Evolutionary conservation across 2,329 filamentous ascomycete genomes (phyloP).

Genomic region (Ustilaginoidea virens): DNA sequence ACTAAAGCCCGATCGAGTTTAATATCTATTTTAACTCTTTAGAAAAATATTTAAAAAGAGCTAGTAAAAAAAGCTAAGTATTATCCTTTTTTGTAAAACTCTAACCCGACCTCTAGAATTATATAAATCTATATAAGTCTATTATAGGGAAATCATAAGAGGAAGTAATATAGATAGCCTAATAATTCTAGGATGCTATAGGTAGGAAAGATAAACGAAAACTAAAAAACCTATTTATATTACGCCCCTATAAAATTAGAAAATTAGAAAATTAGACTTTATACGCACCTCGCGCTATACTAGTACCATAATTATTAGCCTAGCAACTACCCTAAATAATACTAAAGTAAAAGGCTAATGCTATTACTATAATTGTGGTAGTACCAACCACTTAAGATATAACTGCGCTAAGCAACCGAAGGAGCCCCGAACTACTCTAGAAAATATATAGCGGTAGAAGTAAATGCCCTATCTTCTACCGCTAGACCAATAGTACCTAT

Average conservation of each 20-base stretch:
- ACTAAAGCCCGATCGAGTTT: conserved; percentile 1
- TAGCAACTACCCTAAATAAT: background rate
- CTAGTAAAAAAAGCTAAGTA: background rate
- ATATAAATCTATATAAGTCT: background rate
- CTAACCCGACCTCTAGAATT: background rate
- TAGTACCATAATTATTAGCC: background rate
- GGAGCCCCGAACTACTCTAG: background rate
- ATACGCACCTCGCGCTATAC: too few relatives aligned
- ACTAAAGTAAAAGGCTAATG: background rate
- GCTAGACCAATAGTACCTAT: background rate
- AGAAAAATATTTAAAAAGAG: conserved; percentile 1
- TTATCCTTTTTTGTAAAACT: background rate
- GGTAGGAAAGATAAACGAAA: background rate
- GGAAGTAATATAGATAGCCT: background rate
- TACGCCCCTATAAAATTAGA: background rate
- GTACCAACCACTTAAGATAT: background rate
- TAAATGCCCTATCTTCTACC: background rate
- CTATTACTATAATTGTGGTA: background rate
- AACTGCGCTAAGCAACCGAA: background rate
- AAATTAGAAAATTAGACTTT: too few relatives aligned
- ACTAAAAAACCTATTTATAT: too few relatives aligned
- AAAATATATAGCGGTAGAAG: background rate
- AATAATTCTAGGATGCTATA: background rate
- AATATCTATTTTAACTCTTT: background rate
- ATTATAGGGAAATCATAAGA: background rate